Evolutionary conservation across 2,329 filamentous ascomycete species (phyloP), one percentile per base, ranked within the genome.

Genomic region (Cercospora janseana): DNA sequence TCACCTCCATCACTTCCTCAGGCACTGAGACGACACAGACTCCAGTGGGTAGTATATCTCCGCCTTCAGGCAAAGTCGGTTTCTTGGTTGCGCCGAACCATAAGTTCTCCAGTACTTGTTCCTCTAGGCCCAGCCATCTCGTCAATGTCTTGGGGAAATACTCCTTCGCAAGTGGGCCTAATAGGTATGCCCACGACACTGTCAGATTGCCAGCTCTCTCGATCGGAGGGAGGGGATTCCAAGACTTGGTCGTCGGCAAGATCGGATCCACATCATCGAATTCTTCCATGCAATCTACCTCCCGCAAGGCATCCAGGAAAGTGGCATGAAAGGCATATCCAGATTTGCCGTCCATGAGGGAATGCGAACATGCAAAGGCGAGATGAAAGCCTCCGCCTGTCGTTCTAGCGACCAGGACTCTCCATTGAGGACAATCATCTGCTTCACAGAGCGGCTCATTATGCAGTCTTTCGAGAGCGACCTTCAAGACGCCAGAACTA

Each of bases 171-270:
- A 75, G 52, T 0, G 74, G 70, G 3, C 55, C 57, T 0, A 77
- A 66, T 4, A 77, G 68, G 46, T 68, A 77, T 0, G 57, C 59
- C 72, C 70, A 76, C 0, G 73, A 74, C 21, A 77, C 71, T 2
- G 69, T 64, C 1, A 77, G 64, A 5, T 65, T 60, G 13, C 63
- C 63, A 1, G 66, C 60, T 6, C 64, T 65, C 43, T 76, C 72
- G 16, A 75, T 68, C 0, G 73, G 66, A 1, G 61, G 58, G 2
- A 66, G 62, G 2, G n/a, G 31, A 57, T 45, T 21, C 16, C 37
- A 2, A n/a, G 38, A 34, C 15, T 20, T 47, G 12, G 34, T 18
- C 40, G 6, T 62, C 37, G 21, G 63, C 28, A 50, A 8, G 13
- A 63, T 48, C 4, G 46, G 40, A 2, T 51, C 8, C 21, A 54